Conservation (phyloP, 371 early-diverging fungal species). For the Lichtheimia ramosa region DNA sequence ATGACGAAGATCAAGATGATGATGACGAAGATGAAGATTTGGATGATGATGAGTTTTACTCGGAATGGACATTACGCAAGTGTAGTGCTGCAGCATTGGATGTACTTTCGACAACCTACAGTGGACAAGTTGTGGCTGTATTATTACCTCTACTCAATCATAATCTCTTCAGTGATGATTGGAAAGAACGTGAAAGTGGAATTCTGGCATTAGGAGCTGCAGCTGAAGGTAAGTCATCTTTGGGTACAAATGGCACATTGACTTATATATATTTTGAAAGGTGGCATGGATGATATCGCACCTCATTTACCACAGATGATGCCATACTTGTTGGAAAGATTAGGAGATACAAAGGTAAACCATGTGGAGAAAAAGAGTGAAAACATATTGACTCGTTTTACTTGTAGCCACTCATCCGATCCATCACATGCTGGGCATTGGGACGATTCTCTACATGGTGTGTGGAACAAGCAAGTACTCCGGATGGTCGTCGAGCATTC, state of each 20-base stretch:
- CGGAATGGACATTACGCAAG: conserved; percentile 95
- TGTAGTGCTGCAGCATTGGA: conserved; percentile 95
- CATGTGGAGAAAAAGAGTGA: conserved; percentile 5
- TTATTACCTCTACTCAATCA: conserved; percentile 82
- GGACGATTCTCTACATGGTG: conserved; percentile 91
- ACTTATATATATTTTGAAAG: conserved; percentile 16
- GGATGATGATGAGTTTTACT: conserved; percentile 87
- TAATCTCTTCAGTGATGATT: conserved; percentile 75
- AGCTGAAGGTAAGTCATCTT: conserved; percentile 71
- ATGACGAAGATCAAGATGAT: conserved; percentile 70
- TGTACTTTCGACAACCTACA: conserved; percentile 79
- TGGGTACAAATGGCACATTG: neutral
- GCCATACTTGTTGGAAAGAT: conserved; percentile 73
- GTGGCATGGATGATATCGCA: conserved; percentile 77
- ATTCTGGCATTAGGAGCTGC: conserved; percentile 95
- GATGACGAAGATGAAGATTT: conserved; percentile 84
- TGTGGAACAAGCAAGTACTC: conserved; percentile 49
- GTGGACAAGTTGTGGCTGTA: conserved; percentile 67
- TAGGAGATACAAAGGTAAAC: conserved; percentile 76
- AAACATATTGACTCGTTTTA: neutral
- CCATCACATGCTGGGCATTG: conserved; percentile 96
- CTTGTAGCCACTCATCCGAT: conserved; percentile 80
- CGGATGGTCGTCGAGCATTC: conserved; percentile 64
- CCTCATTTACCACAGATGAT: conserved; percentile 85
- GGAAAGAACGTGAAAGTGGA: conserved; percentile 89